These are phyloP conservation scores for Magnaporthales sp. DNA, from an alignment of 2,329 filamentous ascomycete species.

Conservation along the genomic window DNA sequence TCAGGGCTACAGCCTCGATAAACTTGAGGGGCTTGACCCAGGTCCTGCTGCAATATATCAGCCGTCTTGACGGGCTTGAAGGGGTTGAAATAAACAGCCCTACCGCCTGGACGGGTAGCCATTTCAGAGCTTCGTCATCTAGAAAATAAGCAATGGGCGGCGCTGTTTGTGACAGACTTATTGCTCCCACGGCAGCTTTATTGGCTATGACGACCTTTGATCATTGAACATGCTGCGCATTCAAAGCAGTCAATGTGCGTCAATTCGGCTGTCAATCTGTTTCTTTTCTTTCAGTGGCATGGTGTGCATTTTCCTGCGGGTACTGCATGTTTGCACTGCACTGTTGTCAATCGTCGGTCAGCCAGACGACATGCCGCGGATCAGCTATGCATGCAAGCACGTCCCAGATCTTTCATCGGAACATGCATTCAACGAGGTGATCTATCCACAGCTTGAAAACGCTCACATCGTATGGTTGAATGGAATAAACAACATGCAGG, in stretches of 20 bases:
- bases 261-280: not conserved
- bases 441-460: not conserved
- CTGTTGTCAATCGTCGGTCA: not conserved
- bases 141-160: too few species aligned
- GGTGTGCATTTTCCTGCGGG: not conserved
- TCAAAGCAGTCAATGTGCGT: not conserved
- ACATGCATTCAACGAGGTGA: not conserved
- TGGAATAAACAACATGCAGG: not conserved
- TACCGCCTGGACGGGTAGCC: not conserved
- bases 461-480: not conserved
- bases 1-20: not conserved
- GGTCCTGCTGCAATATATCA: not conserved
- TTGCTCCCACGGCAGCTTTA: not conserved
- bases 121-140: not conserved
- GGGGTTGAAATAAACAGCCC: not conserved
- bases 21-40: not conserved
- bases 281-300: not conserved
- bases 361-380: not conserved
- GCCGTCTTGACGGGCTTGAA: not conserved
- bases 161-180: not conserved
- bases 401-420: not conserved
- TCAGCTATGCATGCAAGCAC: not conserved
- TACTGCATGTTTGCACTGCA: not conserved
- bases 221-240: not conserved
- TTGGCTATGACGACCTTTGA: not conserved